These are phyloP conservation scores for Tylopilus microsporus DNA, from an alignment of 1,284 basidiomycete species.

Conservation along the genomic window DNA sequence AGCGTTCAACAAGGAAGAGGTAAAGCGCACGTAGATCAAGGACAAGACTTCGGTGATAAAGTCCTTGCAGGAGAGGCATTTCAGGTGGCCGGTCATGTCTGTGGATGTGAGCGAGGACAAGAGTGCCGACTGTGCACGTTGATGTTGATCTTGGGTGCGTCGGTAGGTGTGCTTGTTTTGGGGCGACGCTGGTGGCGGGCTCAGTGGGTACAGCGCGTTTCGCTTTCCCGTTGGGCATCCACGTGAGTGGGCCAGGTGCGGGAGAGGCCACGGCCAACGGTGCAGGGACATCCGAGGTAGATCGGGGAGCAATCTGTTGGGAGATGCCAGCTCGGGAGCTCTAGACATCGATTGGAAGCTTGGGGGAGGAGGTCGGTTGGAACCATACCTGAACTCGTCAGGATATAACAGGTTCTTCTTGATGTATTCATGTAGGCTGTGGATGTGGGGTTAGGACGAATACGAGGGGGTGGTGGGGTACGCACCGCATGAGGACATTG, in stretches of 20 bases:
- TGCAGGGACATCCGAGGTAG: constrained; percentile 42
- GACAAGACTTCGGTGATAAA: constrained; percentile 66
- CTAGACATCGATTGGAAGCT: constrained; percentile 31
- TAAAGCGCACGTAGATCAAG: constrained; percentile 59
- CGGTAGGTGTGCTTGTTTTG: constrained; percentile 9
- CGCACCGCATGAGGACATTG: constrained; percentile 61
- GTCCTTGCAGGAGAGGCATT: constrained; percentile 47
- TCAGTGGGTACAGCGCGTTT: constrained; percentile 15
- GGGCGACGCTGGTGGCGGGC: background rate
- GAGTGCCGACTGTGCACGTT: constrained; percentile 29
- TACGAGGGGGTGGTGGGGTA: background rate
- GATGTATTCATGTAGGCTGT: constrained; percentile 60
- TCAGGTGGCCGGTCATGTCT: constrained; percentile 17
- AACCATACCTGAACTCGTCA: constrained; percentile 62
- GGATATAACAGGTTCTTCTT: constrained; percentile 63
- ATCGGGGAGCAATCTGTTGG: constrained; percentile 12
- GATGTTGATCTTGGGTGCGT: constrained; percentile 17
- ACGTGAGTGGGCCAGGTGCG: constrained; percentile 4
- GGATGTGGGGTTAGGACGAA: constrained; percentile 1
- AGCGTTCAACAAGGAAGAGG: background rate
- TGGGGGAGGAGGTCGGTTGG: constrained; percentile 52
- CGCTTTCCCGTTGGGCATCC: constrained; percentile 23
- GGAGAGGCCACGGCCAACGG: constrained; percentile 18
- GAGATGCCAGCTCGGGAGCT: constrained; percentile 19
- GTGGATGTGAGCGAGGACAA: constrained; percentile 26